Conservation (phyloP, 1,284 basidiomycete species). For the Apiotrichum gamsii region DNA sequence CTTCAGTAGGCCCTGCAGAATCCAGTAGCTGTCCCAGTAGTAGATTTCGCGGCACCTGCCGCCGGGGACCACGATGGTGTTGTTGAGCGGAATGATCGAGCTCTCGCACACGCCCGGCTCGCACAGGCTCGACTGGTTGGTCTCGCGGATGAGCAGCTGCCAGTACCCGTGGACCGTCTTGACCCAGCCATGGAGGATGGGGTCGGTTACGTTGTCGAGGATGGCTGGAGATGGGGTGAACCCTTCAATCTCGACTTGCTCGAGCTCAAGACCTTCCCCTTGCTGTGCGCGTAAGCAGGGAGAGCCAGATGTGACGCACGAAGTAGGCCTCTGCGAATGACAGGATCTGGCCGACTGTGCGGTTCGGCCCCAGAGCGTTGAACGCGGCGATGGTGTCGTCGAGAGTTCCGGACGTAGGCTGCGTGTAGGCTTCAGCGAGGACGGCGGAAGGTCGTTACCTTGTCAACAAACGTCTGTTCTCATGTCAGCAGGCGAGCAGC, state of each 20-base stretch:
- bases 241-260: conserved; percentile 57
- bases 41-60: conserved; percentile 58
- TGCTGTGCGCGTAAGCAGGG: conserved; percentile 53
- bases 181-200: conserved; percentile 65
- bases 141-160: conserved; percentile 63
- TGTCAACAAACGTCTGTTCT: conserved; percentile 64
- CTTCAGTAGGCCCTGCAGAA: conserved; percentile 71
- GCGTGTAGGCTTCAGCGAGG: no score
- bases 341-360: conserved; percentile 50
- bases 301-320: no score
- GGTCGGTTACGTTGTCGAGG: conserved; percentile 64
- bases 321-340: conserved; percentile 73
- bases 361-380: conserved; percentile 55
- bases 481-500: no score
- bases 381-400: conserved; percentile 67
- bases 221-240: conserved; percentile 63
- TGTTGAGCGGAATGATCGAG: conserved; percentile 77
- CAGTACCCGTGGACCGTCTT: conserved; percentile 75
- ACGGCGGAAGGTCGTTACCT: no score
- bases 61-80: conserved; percentile 83
- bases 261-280: conserved; percentile 77
- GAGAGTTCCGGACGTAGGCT: conserved; percentile 63
- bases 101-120: conserved; percentile 60
- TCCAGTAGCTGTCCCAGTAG: conserved; percentile 59
- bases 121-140: conserved; percentile 66